These are phyloP conservation scores for Lactarius tabidus DNA, from an alignment of 768 basidiomycete species.

Conservation along the genomic window DNA sequence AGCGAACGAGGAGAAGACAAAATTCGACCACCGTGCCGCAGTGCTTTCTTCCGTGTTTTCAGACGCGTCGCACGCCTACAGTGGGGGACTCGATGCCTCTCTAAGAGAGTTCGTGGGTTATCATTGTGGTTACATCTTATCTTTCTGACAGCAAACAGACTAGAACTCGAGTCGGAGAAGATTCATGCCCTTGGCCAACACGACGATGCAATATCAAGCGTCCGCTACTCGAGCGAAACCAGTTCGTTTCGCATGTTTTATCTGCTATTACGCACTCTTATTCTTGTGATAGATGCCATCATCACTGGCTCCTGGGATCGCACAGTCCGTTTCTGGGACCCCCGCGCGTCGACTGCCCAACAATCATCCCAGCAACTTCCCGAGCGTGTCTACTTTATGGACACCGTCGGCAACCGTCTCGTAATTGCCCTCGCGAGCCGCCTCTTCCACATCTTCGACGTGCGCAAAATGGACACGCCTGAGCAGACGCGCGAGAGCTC, in stretches of 20 bases:
- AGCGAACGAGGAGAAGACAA: conserved; percentile 64
- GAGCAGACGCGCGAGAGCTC: conserved; percentile 86
- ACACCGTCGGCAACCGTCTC: conserved; percentile 70
- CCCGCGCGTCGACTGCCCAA: conserved; percentile 53
- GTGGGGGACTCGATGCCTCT: conserved; percentile 82
- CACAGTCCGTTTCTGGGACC: conserved; percentile 85
- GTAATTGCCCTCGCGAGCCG: conserved; percentile 93
- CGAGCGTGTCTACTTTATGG: conserved; percentile 82
- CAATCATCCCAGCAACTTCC: conserved; percentile 65
- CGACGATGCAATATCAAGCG: conserved; percentile 70
- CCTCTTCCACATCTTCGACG: conserved; percentile 84
- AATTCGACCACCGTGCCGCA: conserved; percentile 85
- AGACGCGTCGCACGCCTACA: conserved; percentile 65
- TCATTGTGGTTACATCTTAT: neutral
- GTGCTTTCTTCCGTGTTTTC: conserved; percentile 80
- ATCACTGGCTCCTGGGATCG: conserved; percentile 93
- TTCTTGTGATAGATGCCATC: conserved; percentile 48
- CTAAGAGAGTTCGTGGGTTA: conserved; percentile 67
- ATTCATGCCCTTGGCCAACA: conserved; percentile 76
- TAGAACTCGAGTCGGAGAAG: conserved; percentile 73
- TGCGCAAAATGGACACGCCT: conserved; percentile 71
- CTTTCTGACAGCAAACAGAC: conserved; percentile 41
- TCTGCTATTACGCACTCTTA: neutral
- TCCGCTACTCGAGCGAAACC: conserved; percentile 62
- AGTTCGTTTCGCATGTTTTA: conserved; percentile 44